These are phyloP conservation scores for Alternaria sp. DNA, from an alignment of 2,329 filamentous ascomycete genomes.

Conservation along the genomic window DNA sequence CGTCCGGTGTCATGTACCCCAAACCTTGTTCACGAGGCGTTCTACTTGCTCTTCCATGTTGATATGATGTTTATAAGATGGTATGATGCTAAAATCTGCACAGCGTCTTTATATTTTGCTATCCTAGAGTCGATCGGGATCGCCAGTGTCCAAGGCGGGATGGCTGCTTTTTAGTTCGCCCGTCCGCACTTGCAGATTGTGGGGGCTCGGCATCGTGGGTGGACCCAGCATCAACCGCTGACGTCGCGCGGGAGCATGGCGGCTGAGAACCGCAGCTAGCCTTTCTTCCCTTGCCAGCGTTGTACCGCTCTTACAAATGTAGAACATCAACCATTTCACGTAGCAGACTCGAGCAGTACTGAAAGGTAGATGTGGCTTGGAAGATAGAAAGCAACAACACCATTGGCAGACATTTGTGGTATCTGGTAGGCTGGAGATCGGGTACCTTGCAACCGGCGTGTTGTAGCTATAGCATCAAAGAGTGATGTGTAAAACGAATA, in stretches of 20 bases:
- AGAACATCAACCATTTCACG: neutral
- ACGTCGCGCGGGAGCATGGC: slow-evolving; percentile 35
- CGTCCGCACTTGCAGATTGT: slow-evolving; percentile 27
- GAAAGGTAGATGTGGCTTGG: neutral
- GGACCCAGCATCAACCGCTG: slow-evolving; percentile 24
- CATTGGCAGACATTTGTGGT: neutral
- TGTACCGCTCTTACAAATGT: neutral
- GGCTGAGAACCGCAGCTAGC: neutral
- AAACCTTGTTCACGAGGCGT: slow-evolving; percentile 75
- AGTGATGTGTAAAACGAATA: slow-evolving; percentile 26
- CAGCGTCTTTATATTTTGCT: slow-evolving; percentile 3
- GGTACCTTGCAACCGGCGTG: neutral
- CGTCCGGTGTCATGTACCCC: slow-evolving; percentile 58
- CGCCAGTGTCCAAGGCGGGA: slow-evolving; percentile 3
- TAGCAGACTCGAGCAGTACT: neutral
- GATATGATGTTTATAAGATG: neutral
- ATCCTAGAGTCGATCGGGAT: slow-evolving; percentile 13
- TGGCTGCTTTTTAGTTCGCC: slow-evolving; percentile 27
- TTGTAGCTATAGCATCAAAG: neutral
- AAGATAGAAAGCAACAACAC: neutral
- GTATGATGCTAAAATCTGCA: neutral
- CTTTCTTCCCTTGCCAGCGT: neutral
- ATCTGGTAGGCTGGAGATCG: neutral
- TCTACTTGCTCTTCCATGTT: slow-evolving; percentile 80
- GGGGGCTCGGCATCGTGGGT: slow-evolving; percentile 34